Evolutionary conservation across 2,329 filamentous ascomycete species (phyloP).

Genomic region (Emydomyces testavorans): DNA sequence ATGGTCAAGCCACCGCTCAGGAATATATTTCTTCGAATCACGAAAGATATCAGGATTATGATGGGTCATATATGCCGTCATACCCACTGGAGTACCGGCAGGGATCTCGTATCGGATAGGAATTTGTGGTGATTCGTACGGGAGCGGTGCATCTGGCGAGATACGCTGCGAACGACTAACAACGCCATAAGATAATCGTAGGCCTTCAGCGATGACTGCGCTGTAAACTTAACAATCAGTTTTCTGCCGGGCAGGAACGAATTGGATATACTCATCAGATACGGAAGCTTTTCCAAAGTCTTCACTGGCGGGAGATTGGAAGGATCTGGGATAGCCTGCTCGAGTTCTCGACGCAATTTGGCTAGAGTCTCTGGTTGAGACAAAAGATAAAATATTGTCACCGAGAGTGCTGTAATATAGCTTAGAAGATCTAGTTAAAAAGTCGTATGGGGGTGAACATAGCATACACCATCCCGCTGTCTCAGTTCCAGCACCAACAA

Average conservation of each 20-base stretch:
- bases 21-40: conserved; percentile 18
- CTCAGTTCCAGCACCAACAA: conserved; percentile 27
- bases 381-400: conserved; percentile 6
- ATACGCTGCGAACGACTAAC: conserved; percentile 9
- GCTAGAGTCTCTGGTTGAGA: background rate
- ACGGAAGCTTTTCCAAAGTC: conserved; percentile 10
- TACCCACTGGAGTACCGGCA: conserved; percentile 19
- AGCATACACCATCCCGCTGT: conserved; percentile 20
- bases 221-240: conserved; percentile 3
- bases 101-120: conserved; percentile 12
- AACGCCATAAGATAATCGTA: conserved; percentile 12
- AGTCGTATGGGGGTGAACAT: background rate
- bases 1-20: conserved; percentile 21
- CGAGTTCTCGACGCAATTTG: conserved; percentile 9
- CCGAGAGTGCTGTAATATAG: background rate
- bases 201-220: conserved; percentile 10
- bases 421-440: background rate
- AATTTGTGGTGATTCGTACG: background rate
- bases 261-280: conserved; percentile 7
- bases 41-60: conserved; percentile 19
- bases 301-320: conserved; percentile 5
- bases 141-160: conserved; percentile 9
- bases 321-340: conserved; percentile 6
- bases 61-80: conserved; percentile 19
- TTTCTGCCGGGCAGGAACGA: background rate